Evolutionary conservation across 2,329 filamentous ascomycete genomes (phyloP), one percentile per base, ranked within the genome.

Genomic region (Elsinoe necatrix): DNA sequence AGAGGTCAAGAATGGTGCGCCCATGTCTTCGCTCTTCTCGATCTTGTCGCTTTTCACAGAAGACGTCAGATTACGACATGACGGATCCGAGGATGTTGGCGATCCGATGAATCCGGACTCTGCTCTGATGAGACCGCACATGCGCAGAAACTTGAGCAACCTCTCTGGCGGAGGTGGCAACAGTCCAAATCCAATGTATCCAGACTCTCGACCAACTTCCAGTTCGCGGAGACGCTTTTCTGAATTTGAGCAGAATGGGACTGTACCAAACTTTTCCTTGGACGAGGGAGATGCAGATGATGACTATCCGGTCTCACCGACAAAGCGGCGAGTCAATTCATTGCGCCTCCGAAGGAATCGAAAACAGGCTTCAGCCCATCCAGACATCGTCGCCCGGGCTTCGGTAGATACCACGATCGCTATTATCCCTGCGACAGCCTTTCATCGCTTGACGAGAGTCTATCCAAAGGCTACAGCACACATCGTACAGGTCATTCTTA

Each of bases 11-110:
- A 98, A 98, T 65, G 93, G 93, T 12, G 91, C 93, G 1, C 92
- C 95, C 1, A 96, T 98, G 92, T 98, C 93, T 4, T 98, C 93
- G 0, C 73, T 98, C 1, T 98, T 98, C 71, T 97, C 93, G 0
- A 95, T 98, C 63, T 83, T 98, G 72, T 95, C 92, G 1, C 77
- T 98, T 0, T 98, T 98, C 67, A 98, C 93, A 2, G 93, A 98
- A 69, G 91, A 96, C 65, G 84, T 98, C 55, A 87, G 87, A 62
- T 75, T 98, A 31, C 82, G 84, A 20, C 78, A 85, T 61, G 81
- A 85, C 0, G 77, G 79, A 42, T 83, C 85, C n/a, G 84, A 87
- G 3, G 80, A 85, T n/a, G 18, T 23, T 21, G 14, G 20, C 12
- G 54, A 56, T 25, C 39, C 41, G 1, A 35, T 39, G 18, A 47